A percentile compares a stretch with the other conserved stretches of the same genome.
phyloP scores from a whole-genome alignment of 164 flowering plant genomes.

The Vitis cinerea region DNA sequence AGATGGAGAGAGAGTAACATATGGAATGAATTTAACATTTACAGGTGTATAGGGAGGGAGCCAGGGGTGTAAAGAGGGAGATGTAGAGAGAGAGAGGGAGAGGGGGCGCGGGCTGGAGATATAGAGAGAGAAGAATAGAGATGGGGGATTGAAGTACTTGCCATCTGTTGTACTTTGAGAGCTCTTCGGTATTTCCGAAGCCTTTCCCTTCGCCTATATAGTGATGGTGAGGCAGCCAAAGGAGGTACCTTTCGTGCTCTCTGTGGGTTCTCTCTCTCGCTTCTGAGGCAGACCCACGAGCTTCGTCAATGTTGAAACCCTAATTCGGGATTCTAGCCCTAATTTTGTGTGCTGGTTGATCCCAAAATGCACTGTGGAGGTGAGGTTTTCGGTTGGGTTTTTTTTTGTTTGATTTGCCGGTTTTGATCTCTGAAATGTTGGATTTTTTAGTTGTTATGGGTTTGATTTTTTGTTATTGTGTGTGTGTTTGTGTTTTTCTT shows the following conservation, averaged over 20 bases:
- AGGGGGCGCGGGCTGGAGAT: too few relatives aligned
- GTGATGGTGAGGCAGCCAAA: not conserved
- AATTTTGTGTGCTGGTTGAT: not conserved
- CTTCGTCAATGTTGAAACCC: conserved; percentile 6
- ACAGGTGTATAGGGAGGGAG: too few relatives aligned
- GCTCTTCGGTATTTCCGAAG: conserved; percentile 13
- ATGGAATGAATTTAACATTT: too few relatives aligned
- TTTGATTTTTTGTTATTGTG: too few relatives aligned
- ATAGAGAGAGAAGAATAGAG: not conserved
- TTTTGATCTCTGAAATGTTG: not conserved
- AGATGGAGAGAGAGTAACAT: too few relatives aligned
- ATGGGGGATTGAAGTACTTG: not conserved
- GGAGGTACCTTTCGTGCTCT: not conserved
- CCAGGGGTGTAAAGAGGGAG: not conserved
- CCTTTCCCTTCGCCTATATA: not conserved
- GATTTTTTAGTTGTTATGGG: not conserved
- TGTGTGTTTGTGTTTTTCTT: too few relatives aligned
- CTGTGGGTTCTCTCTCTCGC: conserved; percentile 2
- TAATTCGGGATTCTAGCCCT: not conserved
- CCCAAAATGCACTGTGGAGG: conserved; percentile 12
- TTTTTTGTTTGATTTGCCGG: not conserved
- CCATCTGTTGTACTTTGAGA: conserved; percentile 18
- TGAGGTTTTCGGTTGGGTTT: conserved; percentile 1
- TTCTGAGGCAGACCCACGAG: not conserved
- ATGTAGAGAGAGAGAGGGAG: not conserved